These are phyloP conservation scores for Nemania sp. DNA, from an alignment of 2,329 filamentous ascomycete genomes.

Conservation along the genomic window DNA sequence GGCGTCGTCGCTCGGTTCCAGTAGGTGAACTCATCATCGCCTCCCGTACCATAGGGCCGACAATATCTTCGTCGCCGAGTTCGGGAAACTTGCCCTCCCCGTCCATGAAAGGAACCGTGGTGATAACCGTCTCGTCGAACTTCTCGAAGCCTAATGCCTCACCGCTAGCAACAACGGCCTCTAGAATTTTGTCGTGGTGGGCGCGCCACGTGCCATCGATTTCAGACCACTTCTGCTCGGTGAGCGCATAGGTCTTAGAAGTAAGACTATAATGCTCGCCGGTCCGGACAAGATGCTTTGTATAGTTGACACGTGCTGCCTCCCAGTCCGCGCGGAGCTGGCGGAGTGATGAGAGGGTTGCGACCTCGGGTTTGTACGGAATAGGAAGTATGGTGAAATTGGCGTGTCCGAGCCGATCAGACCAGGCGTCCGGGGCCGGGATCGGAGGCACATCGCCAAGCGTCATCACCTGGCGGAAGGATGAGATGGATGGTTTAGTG, in stretches of 20 bases:
- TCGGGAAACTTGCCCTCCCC: slow-evolving; percentile 84
- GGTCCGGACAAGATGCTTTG: slow-evolving; percentile 84
- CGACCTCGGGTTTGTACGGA: slow-evolving; percentile 72
- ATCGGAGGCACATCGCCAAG: slow-evolving; percentile 51
- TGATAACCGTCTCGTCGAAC: slow-evolving; percentile 61
- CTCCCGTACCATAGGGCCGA: slow-evolving; percentile 82
- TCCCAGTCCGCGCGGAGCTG: slow-evolving; percentile 82
- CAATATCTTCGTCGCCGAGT: slow-evolving; percentile 88
- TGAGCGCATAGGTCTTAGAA: slow-evolving; percentile 84
- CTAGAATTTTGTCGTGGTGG: slow-evolving; percentile 68
- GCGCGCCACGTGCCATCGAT: slow-evolving; percentile 76
- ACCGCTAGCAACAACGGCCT: slow-evolving; percentile 51
- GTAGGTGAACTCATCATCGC: slow-evolving; percentile 51
- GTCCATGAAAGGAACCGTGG: slow-evolving; percentile 71
- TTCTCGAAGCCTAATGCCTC: slow-evolving; percentile 48
- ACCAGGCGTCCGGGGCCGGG: slow-evolving; percentile 78
- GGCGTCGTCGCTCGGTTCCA: slow-evolving; percentile 35
- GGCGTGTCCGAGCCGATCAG: slow-evolving; percentile 82
- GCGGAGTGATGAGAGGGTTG: slow-evolving; percentile 61
- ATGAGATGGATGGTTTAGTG: slow-evolving; percentile 75
- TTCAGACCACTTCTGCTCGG: slow-evolving; percentile 85
- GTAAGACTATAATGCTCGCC: slow-evolving; percentile 90
- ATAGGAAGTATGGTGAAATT: slow-evolving; percentile 88
- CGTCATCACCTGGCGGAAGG: slow-evolving; percentile 60
- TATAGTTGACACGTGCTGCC: slow-evolving; percentile 80